Evolutionary conservation across 257 asterid genomes (phyloP), one percentile per base, ranked within the genome.

Genomic region (Handroanthus guayacan): DNA sequence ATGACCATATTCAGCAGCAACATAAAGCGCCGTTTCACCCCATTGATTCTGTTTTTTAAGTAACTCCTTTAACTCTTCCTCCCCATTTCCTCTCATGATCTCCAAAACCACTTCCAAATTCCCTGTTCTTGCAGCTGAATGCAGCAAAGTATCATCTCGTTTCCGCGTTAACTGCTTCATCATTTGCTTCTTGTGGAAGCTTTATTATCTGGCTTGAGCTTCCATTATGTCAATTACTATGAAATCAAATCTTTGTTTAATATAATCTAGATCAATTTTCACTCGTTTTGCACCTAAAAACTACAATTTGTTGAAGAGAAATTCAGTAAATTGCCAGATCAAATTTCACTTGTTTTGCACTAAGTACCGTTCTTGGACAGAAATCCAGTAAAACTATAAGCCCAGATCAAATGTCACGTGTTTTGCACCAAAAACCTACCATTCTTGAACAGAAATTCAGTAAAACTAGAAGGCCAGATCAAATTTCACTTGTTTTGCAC

Each of bases 21-120:
- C 88, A 62, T 88, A 91, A 39, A 91, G 88, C 7, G 89, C 90
- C 0, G 89, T 91, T 82, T 91, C 97, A 11, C 91, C 96, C 0
- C 91, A 86, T 64, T 85, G 92, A 63, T 91, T 91, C 83, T 88
- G 96, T 74, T 82, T 87, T 6, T 82, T 81, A 76, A 88, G 20
- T 69, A 86, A 36, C 75, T 84, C 89, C 41, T 66, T 58, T 56
- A 87, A 62, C 61, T 80, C 87, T 31, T 80, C 88, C 1, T 47
- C 94, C 36, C 31, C 78, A 56, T 80, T 75, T 13, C 48, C 71
- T 63, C 47, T 68, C 17, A 84, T 67, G 10, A 88, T 86, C 81
- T 82, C 92, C 84, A 83, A 55, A 66, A 77, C 85, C 66, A 69
- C 78, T 62, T 76, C 88, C 74, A 84, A 67, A 81, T 86, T 74